Conservation (phyloP, 108 stramenopile genomes). For the Thalassiosira profunda region DNA sequence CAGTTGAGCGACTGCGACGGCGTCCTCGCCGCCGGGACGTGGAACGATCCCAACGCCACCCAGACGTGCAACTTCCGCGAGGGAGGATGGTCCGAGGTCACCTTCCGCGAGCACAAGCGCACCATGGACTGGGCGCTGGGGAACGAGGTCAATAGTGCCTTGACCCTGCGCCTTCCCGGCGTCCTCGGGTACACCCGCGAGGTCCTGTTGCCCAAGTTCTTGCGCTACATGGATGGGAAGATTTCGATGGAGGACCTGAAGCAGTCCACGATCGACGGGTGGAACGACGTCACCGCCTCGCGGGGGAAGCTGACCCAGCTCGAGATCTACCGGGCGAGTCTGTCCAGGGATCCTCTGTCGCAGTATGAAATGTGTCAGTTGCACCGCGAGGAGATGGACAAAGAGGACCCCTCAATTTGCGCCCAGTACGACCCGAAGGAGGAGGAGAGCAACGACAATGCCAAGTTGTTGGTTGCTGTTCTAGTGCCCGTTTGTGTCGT, state of each 20-base stretch:
- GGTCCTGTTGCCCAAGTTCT: slow-evolving; percentile 19
- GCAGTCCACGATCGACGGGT: slow-evolving; percentile 13
- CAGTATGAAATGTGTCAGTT: slow-evolving; percentile 26
- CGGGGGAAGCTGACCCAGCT: slow-evolving; percentile 32
- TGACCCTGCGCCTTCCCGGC: slow-evolving; percentile 38
- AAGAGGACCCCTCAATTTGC: slow-evolving; percentile 24
- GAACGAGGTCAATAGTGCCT: slow-evolving; percentile 39
- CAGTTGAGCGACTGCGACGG: slow-evolving; percentile 21
- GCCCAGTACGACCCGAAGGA: slow-evolving; percentile 33
- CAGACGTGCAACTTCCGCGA: slow-evolving; percentile 17
- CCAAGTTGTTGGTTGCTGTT: slow-evolving; percentile 21
- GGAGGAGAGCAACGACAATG: background rate
- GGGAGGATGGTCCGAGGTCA: slow-evolving; percentile 16
- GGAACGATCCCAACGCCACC: too few species aligned
- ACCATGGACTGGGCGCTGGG: slow-evolving; percentile 17
- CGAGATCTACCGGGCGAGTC: slow-evolving; percentile 27
- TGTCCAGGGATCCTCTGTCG: slow-evolving; percentile 26
- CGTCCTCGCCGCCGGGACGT: too few species aligned
- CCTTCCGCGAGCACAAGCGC: slow-evolving; percentile 33
- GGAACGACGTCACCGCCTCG: slow-evolving; percentile 28
- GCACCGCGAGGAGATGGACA: slow-evolving; percentile 43
- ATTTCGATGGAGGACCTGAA: slow-evolving; percentile 22
- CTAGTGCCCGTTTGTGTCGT: slow-evolving; percentile 16
- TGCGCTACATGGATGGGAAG: slow-evolving; percentile 24
- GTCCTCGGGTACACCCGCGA: slow-evolving; percentile 45